Percentiles rank a stretch among this genome's conserved stretches.
Conservation (phyloP, 164 flowering plant genomes). For the Aristolochia contorta region DNA sequence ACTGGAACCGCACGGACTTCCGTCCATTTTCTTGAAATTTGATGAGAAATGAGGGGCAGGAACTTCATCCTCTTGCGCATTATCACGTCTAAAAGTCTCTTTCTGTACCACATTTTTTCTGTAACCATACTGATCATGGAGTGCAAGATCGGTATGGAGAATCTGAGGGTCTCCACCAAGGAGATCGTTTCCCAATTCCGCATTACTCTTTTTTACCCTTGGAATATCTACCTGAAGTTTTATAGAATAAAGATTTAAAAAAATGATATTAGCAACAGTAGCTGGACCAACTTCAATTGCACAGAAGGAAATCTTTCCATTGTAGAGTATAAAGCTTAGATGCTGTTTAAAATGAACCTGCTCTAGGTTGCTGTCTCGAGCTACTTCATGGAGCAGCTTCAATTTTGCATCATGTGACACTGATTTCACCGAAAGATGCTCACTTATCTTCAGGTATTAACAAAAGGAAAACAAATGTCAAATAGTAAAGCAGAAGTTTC, state of each 20-base stretch:
- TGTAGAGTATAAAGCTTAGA: constrained; percentile 9
- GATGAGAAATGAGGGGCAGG: constrained; percentile 2
- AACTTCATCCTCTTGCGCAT: constrained; percentile 7
- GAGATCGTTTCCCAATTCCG: constrained; percentile 3
- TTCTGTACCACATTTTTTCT: not conserved
- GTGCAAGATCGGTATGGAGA: not conserved
- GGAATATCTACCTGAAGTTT: constrained; percentile 10
- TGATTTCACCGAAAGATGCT: constrained; percentile 29
- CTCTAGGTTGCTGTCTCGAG: constrained; percentile 24
- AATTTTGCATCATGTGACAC: constrained; percentile 46
- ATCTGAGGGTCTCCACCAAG: not conserved
- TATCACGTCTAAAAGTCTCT: not conserved
- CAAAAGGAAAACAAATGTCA: not conserved
- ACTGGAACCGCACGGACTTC: not conserved
- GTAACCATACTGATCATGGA: not conserved
- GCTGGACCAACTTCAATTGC: too few relatives aligned
- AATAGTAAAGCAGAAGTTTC: not conserved
- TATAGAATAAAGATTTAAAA: not conserved
- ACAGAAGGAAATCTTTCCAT: not conserved
- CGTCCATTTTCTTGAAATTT: constrained; percentile 1
- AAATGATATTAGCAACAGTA: not conserved
- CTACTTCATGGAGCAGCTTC: constrained; percentile 51
- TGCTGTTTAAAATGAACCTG: constrained; percentile 28
- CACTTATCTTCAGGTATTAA: constrained; percentile 12
- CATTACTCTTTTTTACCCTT: not conserved